phyloP scores from a whole-genome alignment of 345 rosid genomes.

The Gossypium herbaceum region DNA sequence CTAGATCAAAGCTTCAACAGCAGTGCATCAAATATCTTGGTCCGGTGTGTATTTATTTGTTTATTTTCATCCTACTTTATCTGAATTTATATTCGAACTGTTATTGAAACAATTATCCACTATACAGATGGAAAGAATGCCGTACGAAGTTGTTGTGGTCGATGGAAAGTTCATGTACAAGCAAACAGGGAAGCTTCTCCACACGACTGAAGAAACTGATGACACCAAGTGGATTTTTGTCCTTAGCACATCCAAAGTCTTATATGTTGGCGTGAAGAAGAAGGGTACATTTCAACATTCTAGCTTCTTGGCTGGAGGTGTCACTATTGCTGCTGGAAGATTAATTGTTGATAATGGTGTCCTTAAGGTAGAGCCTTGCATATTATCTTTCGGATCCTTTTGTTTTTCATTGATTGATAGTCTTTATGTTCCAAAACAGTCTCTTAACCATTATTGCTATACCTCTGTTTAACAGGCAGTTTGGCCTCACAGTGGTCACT shows the following conservation, averaged over 20 bases:
- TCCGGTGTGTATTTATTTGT: conserved; percentile 7
- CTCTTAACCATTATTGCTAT: conserved; percentile 14
- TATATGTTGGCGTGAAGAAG: conserved; percentile 57
- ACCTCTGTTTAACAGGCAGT: conserved; percentile 50
- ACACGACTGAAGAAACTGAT: conserved; percentile 31
- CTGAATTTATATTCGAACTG: conserved; percentile 13
- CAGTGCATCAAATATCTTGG: conserved; percentile 96
- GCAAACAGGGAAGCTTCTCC: conserved; percentile 59
- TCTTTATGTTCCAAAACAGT: background rate
- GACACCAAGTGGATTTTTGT: conserved; percentile 86
- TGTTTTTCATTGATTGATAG: background rate
- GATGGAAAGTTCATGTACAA: conserved; percentile 66
- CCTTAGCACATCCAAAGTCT: conserved; percentile 52
- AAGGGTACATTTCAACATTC: conserved; percentile 70
- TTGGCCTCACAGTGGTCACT: conserved; percentile 99
- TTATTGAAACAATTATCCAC: background rate
- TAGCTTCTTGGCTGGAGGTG: conserved; percentile 80
- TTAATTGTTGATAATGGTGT: conserved; percentile 43
- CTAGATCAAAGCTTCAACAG: conserved; percentile 67
- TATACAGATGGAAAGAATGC: conserved; percentile 75
- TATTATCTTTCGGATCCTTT: background rate
- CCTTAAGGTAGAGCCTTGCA: conserved; percentile 41
- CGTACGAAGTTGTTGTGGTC: conserved; percentile 68
- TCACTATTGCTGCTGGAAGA: conserved; percentile 57
- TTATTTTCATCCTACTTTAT: conserved; percentile 16